Percentiles rank a stretch among this genome's conserved stretches.
Evolutionary conservation across 768 basidiomycete species (phyloP).

Genomic region (Hygrocybe coccinea): DNA sequence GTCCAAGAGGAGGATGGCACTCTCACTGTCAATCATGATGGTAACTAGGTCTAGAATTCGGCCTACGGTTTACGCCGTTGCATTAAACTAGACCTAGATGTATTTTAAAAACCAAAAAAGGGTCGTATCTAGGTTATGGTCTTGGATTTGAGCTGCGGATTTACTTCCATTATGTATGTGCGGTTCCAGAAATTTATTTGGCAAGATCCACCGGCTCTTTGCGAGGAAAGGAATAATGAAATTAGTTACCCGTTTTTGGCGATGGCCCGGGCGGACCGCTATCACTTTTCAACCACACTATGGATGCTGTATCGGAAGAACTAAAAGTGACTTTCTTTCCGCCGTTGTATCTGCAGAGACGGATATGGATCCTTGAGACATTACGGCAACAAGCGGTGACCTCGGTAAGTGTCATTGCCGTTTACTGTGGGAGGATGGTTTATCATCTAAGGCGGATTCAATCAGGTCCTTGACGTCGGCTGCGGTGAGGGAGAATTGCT

Average conservation of each 20-base stretch:
- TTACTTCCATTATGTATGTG: no score
- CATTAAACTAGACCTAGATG: no score
- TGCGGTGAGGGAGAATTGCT: conserved; percentile 81
- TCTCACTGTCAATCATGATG: no score
- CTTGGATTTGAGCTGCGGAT: no score
- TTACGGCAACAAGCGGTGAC: conserved; percentile 54
- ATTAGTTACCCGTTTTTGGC: not conserved
- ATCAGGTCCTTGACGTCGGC: conserved; percentile 74
- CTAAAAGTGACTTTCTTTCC: conserved; percentile 63
- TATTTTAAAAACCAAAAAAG: no score
- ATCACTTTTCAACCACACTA: not conserved
- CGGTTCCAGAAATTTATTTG: no score
- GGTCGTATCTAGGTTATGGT: no score
- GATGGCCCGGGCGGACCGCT: not conserved
- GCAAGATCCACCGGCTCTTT: no score
- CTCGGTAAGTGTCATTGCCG: not conserved
- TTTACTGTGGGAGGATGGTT: not conserved
- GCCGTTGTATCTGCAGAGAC: conserved; percentile 60
- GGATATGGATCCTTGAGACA: conserved; percentile 65
- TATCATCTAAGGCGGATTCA: not conserved
- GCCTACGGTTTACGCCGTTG: no score
- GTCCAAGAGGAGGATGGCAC: no score
- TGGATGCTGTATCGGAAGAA: conserved; percentile 21
- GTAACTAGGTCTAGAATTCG: no score
- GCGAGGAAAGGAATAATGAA: not conserved